These are phyloP conservation scores for Microascus cirrosus DNA, from an alignment of 2,329 filamentous ascomycete species.

Conservation along the genomic window DNA sequence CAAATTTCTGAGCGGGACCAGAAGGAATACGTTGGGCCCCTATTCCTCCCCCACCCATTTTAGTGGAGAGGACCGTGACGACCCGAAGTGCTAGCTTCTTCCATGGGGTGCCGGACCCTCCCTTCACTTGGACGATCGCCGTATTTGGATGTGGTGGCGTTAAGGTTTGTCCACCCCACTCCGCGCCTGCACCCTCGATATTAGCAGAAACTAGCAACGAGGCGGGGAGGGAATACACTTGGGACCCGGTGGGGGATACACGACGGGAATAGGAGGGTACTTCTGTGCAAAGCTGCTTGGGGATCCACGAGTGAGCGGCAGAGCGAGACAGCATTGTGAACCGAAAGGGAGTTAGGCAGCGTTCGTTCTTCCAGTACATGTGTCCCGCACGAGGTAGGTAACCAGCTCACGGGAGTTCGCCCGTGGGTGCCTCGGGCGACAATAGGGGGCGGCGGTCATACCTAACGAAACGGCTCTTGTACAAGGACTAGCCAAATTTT, in stretches of 20 bases:
- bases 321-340: background rate
- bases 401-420: too few species aligned
- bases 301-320: background rate
- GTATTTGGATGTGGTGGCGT: background rate
- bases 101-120: background rate
- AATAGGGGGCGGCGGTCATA: too few species aligned
- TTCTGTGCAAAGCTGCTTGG: background rate
- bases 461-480: too few species aligned
- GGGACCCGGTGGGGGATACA: background rate
- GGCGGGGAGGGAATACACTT: background rate
- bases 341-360: background rate
- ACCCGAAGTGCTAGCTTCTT: background rate
- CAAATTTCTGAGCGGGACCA: too few species aligned
- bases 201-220: background rate
- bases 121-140: background rate
- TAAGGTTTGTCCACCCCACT: background rate
- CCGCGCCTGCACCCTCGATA: background rate
- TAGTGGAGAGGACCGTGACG: background rate
- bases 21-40: background rate
- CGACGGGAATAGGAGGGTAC: background rate
- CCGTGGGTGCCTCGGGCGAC: too few species aligned
- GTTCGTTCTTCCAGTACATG: too few species aligned
- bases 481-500: too few species aligned
- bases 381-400: too few species aligned
- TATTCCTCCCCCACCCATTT: background rate